These are phyloP conservation scores for Periglandula ipomoeae DNA, from an alignment of 2,329 filamentous ascomycete species.

Conservation along the genomic window DNA sequence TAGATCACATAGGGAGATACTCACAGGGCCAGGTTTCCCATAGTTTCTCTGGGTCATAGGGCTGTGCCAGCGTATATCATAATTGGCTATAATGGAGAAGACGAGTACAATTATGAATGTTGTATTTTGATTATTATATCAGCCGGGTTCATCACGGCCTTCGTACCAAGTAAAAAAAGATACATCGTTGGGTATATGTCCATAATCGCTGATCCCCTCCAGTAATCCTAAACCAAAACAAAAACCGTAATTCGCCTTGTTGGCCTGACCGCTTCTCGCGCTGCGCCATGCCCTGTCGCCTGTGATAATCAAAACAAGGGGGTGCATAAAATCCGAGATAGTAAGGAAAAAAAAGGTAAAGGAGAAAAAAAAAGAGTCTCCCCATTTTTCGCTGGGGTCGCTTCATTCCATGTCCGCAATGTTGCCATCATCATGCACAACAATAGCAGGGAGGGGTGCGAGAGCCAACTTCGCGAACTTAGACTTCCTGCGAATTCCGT, in stretches of 20 bases:
- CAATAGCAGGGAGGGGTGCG: not conserved
- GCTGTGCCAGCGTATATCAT: no score
- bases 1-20: no score
- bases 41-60: not conserved
- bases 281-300: not conserved
- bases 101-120: not conserved
- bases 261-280: not conserved
- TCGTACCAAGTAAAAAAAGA: not conserved
- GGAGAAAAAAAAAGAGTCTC: not conserved
- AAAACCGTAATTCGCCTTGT: not conserved
- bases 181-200: not conserved
- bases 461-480: not conserved
- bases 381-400: not conserved
- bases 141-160: not conserved
- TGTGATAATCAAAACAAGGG: not conserved
- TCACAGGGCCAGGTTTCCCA: not conserved
- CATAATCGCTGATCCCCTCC: not conserved
- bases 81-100: no score
- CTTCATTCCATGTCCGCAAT: not conserved
- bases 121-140: not conserved
- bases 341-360: not conserved
- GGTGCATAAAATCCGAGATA: not conserved
- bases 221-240: not conserved
- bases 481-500: slow-evolving; percentile 3
- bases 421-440: not conserved